Percentiles rank a stretch among this genome's conserved stretches.
Evolutionary conservation across 2,329 filamentous ascomycete genomes (phyloP).

Genomic region (Microdochium paspali): DNA sequence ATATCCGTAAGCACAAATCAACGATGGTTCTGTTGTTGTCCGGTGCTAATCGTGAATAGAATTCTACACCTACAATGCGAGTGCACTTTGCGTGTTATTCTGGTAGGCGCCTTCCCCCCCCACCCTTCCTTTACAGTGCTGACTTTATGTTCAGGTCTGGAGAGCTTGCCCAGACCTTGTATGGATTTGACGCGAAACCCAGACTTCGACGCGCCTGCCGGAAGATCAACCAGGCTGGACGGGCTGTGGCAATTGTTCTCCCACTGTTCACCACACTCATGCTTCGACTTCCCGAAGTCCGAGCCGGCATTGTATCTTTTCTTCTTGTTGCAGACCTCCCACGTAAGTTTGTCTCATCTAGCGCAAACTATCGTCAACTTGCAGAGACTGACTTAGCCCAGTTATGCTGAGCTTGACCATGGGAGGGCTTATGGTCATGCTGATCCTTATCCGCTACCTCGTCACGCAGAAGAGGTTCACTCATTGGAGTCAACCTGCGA

Average conservation of each 20-base stretch:
- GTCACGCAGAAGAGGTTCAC: conserved; percentile 12
- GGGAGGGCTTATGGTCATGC: conserved; percentile 12
- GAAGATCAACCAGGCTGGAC: neutral
- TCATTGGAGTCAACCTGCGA: conserved; percentile 10
- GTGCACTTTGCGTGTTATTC: conserved; percentile 16
- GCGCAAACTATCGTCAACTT: neutral
- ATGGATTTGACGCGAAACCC: conserved; percentile 6
- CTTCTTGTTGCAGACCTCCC: conserved; percentile 1
- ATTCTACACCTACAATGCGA: conserved; percentile 14
- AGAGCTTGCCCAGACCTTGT: conserved; percentile 6
- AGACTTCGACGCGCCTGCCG: neutral
- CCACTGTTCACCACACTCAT: neutral
- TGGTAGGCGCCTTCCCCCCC: conserved; percentile 6
- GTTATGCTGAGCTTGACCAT: conserved; percentile 11
- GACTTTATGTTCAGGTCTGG: conserved; percentile 2
- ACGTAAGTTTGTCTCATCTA: neutral
- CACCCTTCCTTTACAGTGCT: neutral
- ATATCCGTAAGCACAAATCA: conserved; percentile 11
- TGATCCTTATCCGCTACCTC: conserved; percentile 12
- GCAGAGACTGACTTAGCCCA: neutral
- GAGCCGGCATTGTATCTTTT: conserved; percentile 4
- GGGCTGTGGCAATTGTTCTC: neutral
- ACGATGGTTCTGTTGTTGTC: too few species aligned
- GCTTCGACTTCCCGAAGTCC: neutral
- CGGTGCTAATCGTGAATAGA: conserved; percentile 6